Evolutionary conservation across 352 stramenopile species (phyloP).

Genomic region (Globisporangium solare): DNA sequence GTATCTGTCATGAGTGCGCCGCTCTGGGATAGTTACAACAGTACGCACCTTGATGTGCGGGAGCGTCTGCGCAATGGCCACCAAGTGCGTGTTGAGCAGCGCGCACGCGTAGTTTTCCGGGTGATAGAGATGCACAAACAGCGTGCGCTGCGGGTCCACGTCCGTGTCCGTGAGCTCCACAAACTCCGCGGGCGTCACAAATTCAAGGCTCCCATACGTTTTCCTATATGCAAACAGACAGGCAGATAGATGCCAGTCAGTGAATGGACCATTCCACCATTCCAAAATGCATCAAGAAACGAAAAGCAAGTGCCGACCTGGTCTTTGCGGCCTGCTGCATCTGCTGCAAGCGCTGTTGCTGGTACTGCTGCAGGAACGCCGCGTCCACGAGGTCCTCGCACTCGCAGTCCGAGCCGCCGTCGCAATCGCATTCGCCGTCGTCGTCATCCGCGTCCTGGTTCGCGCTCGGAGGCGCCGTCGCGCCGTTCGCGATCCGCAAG

Average conservation of each 20-base stretch:
- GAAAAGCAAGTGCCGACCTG: conserved; percentile 11
- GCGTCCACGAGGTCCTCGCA: conserved; percentile 49
- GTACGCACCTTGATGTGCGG: conserved; percentile 64
- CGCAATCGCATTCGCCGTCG: conserved; percentile 18
- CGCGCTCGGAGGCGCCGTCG: conserved; percentile 10
- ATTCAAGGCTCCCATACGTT: conserved; percentile 52
- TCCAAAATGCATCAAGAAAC: background rate
- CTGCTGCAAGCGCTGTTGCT: conserved; percentile 54
- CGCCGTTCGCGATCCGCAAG: conserved; percentile 61
- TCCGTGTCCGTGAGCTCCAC: conserved; percentile 37
- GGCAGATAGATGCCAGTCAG: no score
- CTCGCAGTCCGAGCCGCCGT: conserved; percentile 37
- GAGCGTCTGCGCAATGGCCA: conserved; percentile 45
- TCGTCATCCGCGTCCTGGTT: conserved; percentile 11
- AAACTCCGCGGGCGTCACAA: conserved; percentile 51
- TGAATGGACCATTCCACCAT: background rate
- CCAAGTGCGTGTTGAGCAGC: conserved; percentile 65
- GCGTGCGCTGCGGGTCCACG: conserved; percentile 14
- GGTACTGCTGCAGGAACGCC: conserved; percentile 56
- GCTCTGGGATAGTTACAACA: background rate
- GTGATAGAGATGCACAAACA: conserved; percentile 66
- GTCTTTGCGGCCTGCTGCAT: conserved; percentile 38
- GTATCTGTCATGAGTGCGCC: background rate
- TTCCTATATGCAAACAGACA: conserved; percentile 20
- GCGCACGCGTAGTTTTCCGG: conserved; percentile 68